Evolutionary conservation across 2,329 filamentous ascomycete species (phyloP).

Genomic region (Fusarium metavorans): DNA sequence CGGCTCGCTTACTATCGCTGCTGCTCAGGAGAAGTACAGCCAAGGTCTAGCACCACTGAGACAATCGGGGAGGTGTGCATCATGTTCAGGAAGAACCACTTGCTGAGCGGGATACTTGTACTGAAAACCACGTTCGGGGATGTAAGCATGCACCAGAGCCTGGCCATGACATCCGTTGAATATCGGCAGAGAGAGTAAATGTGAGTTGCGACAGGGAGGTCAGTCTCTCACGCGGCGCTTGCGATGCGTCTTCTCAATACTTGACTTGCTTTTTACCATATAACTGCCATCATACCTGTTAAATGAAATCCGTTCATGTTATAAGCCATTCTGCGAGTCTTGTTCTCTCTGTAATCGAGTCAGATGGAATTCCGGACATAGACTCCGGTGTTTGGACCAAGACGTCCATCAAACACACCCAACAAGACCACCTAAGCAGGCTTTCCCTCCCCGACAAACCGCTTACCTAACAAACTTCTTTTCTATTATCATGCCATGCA

Average conservation of each 20-base stretch:
- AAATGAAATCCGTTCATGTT: fast-evolving
- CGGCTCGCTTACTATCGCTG: neutral
- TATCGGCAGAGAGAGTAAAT: neutral
- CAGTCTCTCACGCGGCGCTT: neutral
- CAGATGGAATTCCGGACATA: neutral
- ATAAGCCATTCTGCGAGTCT: neutral
- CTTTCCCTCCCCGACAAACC: neutral
- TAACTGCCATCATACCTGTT: neutral
- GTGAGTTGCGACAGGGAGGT: neutral
- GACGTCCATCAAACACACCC: neutral
- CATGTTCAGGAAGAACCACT: neutral
- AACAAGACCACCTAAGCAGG: neutral
- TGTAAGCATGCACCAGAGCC: neutral
- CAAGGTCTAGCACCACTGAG: neutral
- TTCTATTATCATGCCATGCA: neutral
- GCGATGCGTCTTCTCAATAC: neutral
- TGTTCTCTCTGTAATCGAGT: neutral
- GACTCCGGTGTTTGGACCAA: neutral
- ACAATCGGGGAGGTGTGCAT: neutral
- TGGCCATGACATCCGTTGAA: neutral
- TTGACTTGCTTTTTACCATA: too few species aligned
- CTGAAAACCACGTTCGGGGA: neutral
- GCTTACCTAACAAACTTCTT: neutral
- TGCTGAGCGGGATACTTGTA: neutral
- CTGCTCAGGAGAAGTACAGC: neutral